A percentile compares a stretch with the other conserved stretches of the same genome.
Evolutionary conservation across 2,329 filamentous ascomycete genomes (phyloP).

Genomic region (Scolecobasidium constrictum): DNA sequence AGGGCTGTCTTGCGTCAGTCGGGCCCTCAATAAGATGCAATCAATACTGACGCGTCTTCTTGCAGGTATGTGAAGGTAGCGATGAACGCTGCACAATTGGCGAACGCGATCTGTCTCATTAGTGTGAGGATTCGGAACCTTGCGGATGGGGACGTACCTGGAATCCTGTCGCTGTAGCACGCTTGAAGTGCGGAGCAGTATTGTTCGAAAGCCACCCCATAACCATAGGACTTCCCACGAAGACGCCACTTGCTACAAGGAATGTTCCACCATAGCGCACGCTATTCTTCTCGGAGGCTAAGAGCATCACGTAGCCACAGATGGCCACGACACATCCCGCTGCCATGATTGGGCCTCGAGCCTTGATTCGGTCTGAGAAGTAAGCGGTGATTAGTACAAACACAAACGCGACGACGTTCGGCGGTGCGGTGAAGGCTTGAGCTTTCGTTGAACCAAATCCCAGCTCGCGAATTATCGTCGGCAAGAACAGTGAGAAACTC

Average conservation of each 20-base stretch:
- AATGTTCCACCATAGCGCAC: conserved; percentile 7
- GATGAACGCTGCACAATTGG: conserved; percentile 33
- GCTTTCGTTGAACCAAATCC: conserved; percentile 12
- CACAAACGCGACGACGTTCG: conserved; percentile 9
- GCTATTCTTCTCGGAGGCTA: neutral
- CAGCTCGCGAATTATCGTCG: conserved; percentile 11
- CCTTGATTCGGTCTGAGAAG: conserved; percentile 8
- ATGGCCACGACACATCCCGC: conserved; percentile 9
- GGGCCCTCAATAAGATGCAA: conserved; percentile 41
- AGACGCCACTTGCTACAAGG: conserved; percentile 7
- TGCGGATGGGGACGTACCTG: too few relatives aligned
- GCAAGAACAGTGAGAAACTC: conserved; percentile 22
- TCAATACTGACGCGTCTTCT: conserved; percentile 31
- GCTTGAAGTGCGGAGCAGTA: conserved; percentile 31
- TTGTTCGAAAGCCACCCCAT: conserved; percentile 31
- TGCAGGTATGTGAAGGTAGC: conserved; percentile 34
- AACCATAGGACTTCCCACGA: conserved; percentile 1
- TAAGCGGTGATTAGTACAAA: conserved; percentile 13
- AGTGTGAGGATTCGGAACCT: too few relatives aligned
- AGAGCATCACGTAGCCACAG: conserved; percentile 8
- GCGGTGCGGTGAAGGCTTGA: conserved; percentile 27
- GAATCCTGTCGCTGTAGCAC: conserved; percentile 29
- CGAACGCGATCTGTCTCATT: conserved; percentile 30
- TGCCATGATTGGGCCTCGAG: conserved; percentile 11
- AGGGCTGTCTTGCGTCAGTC: conserved; percentile 30